A percentile compares a stretch with the other conserved stretches of the same genome.
Conservation (phyloP, 305 asterid genomes). For the Fraxinus floribunda region DNA sequence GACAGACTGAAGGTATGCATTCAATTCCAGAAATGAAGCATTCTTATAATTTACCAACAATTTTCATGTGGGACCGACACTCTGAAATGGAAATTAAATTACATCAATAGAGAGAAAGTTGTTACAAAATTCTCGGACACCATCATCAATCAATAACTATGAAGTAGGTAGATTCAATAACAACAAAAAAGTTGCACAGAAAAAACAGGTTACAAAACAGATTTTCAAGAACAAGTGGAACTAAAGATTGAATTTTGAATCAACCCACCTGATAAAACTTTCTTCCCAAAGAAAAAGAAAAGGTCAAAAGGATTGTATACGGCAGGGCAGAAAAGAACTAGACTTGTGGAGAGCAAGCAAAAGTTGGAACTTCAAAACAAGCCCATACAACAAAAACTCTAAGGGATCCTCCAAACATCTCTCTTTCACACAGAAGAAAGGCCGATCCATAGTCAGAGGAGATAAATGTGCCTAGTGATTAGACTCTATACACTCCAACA, state of each 20-base stretch:
- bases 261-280: slow-evolving; percentile 10
- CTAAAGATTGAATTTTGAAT: background rate
- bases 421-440: background rate
- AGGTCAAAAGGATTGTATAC: background rate
- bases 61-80: background rate
- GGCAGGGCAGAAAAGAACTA: background rate
- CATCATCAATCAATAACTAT: slow-evolving; percentile 3
- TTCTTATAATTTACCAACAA: background rate
- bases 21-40: too few relatives aligned
- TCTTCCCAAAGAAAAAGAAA: background rate
- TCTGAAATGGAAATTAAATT: background rate
- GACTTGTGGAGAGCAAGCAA: background rate
- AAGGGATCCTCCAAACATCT: background rate
- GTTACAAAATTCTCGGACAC: background rate
- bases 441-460: background rate
- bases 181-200: background rate
- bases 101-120: slow-evolving; percentile 1
- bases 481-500: background rate
- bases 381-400: background rate
- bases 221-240: slow-evolving; percentile 21
- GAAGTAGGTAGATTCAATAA: background rate
- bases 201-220: background rate
- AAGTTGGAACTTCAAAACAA: background rate
- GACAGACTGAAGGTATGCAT: background rate
- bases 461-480: background rate